Evolutionary conservation across 257 asterid species (phyloP), one percentile per base, ranked within the genome.

Genomic region (Ajuga chamaepitys): DNA sequence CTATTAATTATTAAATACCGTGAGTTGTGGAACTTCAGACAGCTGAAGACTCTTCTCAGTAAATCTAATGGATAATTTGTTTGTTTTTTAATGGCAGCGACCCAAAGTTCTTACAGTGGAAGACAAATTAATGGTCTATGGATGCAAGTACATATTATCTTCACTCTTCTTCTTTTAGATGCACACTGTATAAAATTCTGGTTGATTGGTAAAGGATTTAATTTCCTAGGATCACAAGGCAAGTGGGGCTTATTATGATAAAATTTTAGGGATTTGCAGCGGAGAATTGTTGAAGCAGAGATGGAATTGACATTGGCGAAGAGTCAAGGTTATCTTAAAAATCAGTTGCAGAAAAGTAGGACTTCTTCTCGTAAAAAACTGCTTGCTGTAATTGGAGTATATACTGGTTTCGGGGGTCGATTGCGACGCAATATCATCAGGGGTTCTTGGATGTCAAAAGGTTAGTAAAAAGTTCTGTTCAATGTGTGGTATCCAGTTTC

Each of bases 301-400:
- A 91, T 88, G 96, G 96, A 91, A 67, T 66, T 91, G 78, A 82
- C 98, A 7, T 61, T 86, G 70, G 98, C 95, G 7, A 91, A 91
- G 83, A 85, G 95, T 82, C 86, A 91, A 78, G 98, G 98, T 53
- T 91, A 78, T 80, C 95, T 91, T 60, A 86, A 82, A 80, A 86
- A 81, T 66, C 95, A 80, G 77, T 66, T 77, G 74, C 77, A 73
- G 79, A 75, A 63, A 68, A 78, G 61, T 59, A 79, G 71, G 51
- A 25, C 85, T 42, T 72, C 83, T 60, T 75, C 95, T 11, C 66
- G 80, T 68, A 86, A 79, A 66, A 87, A 80, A 67, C 67, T 85
- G 81, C 86, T 86, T 42, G 96, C 95, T 77, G 91, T 91, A 32
- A 83, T 88, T 61, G 98, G 96, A 73, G 82, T 91, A 68, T 91